Evolutionary conservation across 179 eudicot genomes (phyloP).

Genomic region (Pouteria campechiana): DNA sequence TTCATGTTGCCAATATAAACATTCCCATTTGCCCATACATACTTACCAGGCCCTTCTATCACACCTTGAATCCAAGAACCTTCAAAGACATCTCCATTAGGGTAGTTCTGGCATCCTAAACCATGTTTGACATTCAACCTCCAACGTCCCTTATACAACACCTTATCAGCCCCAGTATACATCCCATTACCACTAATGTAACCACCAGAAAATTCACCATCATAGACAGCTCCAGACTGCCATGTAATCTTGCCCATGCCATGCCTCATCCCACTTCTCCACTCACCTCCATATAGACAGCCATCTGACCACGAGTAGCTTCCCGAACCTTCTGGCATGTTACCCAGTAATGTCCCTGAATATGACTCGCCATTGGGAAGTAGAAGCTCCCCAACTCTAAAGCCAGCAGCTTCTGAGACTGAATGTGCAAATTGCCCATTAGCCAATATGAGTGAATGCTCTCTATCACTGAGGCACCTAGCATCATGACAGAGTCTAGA

Average conservation of each 20-base stretch:
- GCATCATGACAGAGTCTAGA: conserved; percentile 60
- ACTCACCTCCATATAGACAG: conserved; percentile 75
- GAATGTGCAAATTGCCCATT: conserved; percentile 37
- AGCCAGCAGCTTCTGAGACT: conserved; percentile 36
- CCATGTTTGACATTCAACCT: conserved; percentile 82
- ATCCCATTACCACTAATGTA: conserved; percentile 81
- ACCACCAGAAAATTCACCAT: conserved; percentile 91
- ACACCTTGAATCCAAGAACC: conserved; percentile 92
- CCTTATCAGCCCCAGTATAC: conserved; percentile 37
- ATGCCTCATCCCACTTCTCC: conserved; percentile 86
- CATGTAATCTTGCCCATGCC: conserved; percentile 69
- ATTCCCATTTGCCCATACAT: conserved; percentile 76
- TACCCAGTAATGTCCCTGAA: conserved; percentile 58
- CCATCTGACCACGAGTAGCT: conserved; percentile 75
- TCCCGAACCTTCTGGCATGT: conserved; percentile 83
- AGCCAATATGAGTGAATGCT: conserved; percentile 5
- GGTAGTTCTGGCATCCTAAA: conserved; percentile 67
- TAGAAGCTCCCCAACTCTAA: conserved; percentile 46
- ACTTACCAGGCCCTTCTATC: conserved; percentile 90
- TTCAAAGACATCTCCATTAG: conserved; percentile 72
- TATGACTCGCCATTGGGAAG: conserved; percentile 68
- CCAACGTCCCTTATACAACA: conserved; percentile 77
- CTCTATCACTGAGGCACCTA: conserved; percentile 18
- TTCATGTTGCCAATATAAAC: conserved; percentile 85
- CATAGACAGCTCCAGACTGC: conserved; percentile 70